Conservation (phyloP, 192 early-diverging fungal genomes). For the Pilaira anomala region DNA sequence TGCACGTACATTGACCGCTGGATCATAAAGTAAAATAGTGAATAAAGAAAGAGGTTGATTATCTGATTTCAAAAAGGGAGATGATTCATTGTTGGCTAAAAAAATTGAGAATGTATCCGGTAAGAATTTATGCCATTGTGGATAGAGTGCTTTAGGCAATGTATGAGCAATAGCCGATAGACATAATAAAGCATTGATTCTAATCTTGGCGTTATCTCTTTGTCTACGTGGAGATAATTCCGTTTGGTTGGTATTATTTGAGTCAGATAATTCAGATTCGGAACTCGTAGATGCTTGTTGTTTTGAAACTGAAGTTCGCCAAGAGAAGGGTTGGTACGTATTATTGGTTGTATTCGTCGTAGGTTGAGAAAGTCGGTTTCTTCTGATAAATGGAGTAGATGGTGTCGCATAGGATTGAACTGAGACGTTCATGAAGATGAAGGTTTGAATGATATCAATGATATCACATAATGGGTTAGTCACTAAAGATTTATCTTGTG, state of each 20-base stretch:
- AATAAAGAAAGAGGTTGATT: conserved; percentile 45
- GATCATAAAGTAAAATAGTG: conserved; percentile 46
- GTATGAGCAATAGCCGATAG: conserved; percentile 47
- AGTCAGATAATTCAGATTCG: conserved; percentile 58
- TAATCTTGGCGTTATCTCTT: conserved; percentile 47
- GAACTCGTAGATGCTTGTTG: conserved; percentile 31
- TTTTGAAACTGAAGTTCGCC: conserved; percentile 6
- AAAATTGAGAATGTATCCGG: conserved; percentile 36
- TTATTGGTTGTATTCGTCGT: too few species aligned
- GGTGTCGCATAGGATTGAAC: conserved; percentile 17
- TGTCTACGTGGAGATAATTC: conserved; percentile 16
- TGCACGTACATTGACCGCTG: conserved; percentile 40
- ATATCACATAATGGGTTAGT: conserved; percentile 40
- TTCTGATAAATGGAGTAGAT: background rate
- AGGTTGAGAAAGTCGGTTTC: conserved; percentile 1
- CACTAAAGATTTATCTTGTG: conserved; percentile 45
- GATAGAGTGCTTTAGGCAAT: conserved; percentile 46
- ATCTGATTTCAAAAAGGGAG: conserved; percentile 17
- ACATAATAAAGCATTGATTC: conserved; percentile 52
- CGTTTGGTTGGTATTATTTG: conserved; percentile 12
- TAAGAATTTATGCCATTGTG: conserved; percentile 53
- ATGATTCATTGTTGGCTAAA: conserved; percentile 13
- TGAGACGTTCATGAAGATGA: conserved; percentile 47
- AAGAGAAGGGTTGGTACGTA: conserved; percentile 6
- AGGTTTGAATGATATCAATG: conserved; percentile 45